These are phyloP conservation scores for Nicotiana obtusifolia DNA, from an alignment of 257 asterid species.

Conservation along the genomic window DNA sequence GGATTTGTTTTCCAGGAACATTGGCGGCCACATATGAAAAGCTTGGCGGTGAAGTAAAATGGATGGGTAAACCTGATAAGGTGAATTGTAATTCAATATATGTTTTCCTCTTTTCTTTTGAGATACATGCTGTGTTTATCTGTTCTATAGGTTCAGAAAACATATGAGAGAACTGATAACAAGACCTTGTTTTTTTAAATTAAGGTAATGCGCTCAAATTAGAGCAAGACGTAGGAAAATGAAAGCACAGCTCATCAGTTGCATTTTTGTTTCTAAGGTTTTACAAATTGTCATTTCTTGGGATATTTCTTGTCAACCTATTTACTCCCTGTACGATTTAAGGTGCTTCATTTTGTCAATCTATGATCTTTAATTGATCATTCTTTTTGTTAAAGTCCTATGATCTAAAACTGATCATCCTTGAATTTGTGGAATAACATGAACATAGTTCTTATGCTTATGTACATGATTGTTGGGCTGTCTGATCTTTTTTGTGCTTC, in stretches of 20 bases:
- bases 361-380: neutral
- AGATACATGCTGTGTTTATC: neutral
- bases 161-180: neutral
- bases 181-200: too few species aligned
- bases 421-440: too few species aligned
- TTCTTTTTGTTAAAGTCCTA: neutral
- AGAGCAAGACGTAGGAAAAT: neutral
- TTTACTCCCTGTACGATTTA: neutral
- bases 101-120: neutral
- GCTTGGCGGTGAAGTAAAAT: constrained; percentile 95
- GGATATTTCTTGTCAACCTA: neutral
- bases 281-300: too few species aligned
- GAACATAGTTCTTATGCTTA: neutral
- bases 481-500: neutral
- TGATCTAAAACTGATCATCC: neutral
- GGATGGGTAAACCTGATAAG: constrained; percentile 99
- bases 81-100: constrained; percentile 28
- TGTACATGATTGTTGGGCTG: neutral
- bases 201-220: neutral
- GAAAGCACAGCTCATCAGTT: neutral
- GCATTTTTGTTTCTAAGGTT: neutral
- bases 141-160: neutral
- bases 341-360: neutral
- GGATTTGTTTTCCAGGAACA: constrained; percentile 45
- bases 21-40: constrained; percentile 78